These are phyloP conservation scores for Malassezia psittaci DNA, from an alignment of 1,284 basidiomycete species.

Conservation along the genomic window DNA sequence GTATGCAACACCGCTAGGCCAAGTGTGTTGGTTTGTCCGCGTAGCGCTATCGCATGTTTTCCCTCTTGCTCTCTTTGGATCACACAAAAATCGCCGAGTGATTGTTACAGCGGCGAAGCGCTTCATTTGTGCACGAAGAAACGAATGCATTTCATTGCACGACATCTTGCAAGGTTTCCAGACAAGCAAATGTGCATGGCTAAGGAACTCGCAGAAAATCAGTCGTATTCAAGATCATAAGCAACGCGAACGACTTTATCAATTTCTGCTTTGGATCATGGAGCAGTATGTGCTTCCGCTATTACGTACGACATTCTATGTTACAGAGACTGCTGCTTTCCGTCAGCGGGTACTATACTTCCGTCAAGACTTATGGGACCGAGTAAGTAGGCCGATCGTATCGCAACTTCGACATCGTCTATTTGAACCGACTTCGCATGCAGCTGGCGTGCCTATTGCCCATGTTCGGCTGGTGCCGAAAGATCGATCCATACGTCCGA, in stretches of 20 bases:
- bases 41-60: conserved; percentile 62
- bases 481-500: conserved; percentile 83
- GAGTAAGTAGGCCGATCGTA: conserved; percentile 68
- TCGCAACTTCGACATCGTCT: conserved; percentile 57
- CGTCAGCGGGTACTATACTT: conserved; percentile 84
- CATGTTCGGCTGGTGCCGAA: conserved; percentile 85
- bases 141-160: conserved; percentile 74
- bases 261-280: conserved; percentile 87
- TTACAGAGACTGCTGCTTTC: conserved; percentile 80
- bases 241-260: conserved; percentile 65
- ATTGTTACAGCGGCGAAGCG: conserved; percentile 59
- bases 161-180: conserved; percentile 66
- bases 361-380: conserved; percentile 80
- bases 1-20: conserved; percentile 57
- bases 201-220: conserved; percentile 52
- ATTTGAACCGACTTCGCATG: conserved; percentile 23
- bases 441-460: conserved; percentile 56
- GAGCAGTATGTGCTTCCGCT: conserved; percentile 72
- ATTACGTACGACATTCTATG: conserved; percentile 81
- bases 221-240: conserved; percentile 58
- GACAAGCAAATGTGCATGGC: conserved; percentile 71
- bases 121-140: conserved; percentile 65
- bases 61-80: conserved; percentile 69
- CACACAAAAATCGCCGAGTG: conserved; percentile 58
- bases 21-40: conserved; percentile 49